These are phyloP conservation scores for Ceriops zippeliana DNA, from an alignment of 345 rosid genomes.

Conservation along the genomic window DNA sequence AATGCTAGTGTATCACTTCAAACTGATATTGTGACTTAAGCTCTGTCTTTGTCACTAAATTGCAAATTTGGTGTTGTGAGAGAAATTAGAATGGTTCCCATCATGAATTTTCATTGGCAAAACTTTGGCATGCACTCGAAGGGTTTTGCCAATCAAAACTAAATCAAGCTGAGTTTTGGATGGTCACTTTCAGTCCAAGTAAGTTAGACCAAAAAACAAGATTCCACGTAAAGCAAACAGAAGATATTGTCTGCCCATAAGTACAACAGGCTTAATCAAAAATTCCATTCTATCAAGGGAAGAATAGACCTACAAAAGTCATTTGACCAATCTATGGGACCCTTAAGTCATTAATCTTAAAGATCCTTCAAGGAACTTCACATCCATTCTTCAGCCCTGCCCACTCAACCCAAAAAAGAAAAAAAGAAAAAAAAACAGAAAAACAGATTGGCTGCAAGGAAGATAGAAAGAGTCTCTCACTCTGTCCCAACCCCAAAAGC, in stretches of 20 bases:
- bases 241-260: conserved; percentile 48
- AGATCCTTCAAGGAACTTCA: background rate
- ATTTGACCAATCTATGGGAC: conserved; percentile 23
- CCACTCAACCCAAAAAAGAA: background rate
- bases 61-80: too few species aligned
- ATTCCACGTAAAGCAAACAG: conserved; percentile 52
- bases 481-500: too few species aligned
- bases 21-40: too few species aligned
- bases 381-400: background rate
- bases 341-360: conserved; percentile 2
- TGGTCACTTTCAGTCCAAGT: conserved; percentile 18
- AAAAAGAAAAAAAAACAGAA: background rate
- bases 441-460: background rate
- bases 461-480: background rate
- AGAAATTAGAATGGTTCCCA: conserved; percentile 1
- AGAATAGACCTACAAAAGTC: conserved; percentile 15
- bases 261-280: conserved; percentile 28
- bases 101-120: conserved; percentile 10
- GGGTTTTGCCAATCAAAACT: conserved; percentile 7
- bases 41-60: too few species aligned
- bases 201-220: conserved; percentile 25
- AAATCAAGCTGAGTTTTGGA: conserved; percentile 10
- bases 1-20: too few species aligned
- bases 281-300: conserved; percentile 15
- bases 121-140: background rate